phyloP scores from a whole-genome alignment of 78 protist species.

The Blattamonas nauphoetae region DNA sequence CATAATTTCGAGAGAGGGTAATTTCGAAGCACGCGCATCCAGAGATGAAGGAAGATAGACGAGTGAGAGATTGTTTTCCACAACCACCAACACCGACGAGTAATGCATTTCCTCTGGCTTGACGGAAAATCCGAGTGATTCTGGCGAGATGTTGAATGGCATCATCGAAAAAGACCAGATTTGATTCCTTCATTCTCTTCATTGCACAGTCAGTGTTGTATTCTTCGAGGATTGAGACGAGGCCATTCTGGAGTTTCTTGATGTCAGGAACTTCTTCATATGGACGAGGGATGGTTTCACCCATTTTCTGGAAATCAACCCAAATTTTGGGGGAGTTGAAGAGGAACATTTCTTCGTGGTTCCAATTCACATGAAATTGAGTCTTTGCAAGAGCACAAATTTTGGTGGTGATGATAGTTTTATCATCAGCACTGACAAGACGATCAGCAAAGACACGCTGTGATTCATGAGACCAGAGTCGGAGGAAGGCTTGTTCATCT shows the following conservation, averaged over 20 bases:
- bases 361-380: neutral
- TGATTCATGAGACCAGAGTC: constrained; percentile 36
- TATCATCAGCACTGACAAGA: constrained; percentile 15
- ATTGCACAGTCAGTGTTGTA: constrained; percentile 34
- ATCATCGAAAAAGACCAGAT: constrained; percentile 60
- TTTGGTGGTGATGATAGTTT: neutral
- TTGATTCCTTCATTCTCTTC: no score
- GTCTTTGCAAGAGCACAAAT: neutral
- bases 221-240: neutral
- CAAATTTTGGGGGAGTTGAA: neutral
- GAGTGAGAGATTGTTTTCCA: constrained; percentile 50
- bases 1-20: constrained; percentile 27
- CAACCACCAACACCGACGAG: constrained; percentile 63
- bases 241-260: neutral
- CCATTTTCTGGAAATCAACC: neutral
- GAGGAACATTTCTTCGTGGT: neutral
- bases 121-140: constrained; percentile 39
- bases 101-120: constrained; percentile 47
- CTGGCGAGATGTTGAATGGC: constrained; percentile 48
- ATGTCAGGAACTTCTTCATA: constrained; percentile 5
- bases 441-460: constrained; percentile 40
- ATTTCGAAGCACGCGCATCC: constrained; percentile 29
- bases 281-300: constrained; percentile 2
- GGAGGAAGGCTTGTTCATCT: neutral
- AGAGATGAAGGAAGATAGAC: constrained; percentile 33